Base-by-base conservation (phyloP, 2,329 filamentous ascomycete genomes). In the Botrytis squamosa region DNA sequence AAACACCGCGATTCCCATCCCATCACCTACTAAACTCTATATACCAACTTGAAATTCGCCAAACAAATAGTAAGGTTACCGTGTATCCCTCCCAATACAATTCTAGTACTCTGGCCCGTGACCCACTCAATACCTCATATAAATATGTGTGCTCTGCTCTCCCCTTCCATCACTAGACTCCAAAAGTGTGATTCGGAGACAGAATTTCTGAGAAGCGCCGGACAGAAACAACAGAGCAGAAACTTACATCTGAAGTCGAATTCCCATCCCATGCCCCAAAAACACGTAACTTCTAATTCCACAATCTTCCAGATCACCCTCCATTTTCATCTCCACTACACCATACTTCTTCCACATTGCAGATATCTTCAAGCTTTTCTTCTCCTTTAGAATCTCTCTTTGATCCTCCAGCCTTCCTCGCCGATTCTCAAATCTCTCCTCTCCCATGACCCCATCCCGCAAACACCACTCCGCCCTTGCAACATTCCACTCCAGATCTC, bases 181-280 rank as follows among this genome's bases (percentile, higher is more conserved):
- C 49, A 3, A 52, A 52, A n/a, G 12, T 4, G 46, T 25, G 10
- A 52, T n/a, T 14, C 49, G 0, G 22, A 52, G 25, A 52, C 22
- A 5, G 25, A n/a, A 12, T n/a, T 25, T n/a, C 49, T 2, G 4
- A n/a, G 10, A n/a, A 6, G 10, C 6, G 10, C 25, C 49, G 14
- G 25, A 52, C 10, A 14, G 10, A n/a, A 14, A 52, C 1, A n/a
- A 16, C n/a, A n/a, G 49, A 52, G 25, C 6, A 7, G 49, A 5
- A 52, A 7, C 49, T n/a, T 0, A n/a, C 4, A n/a, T 52, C 3
- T n/a, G 12, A 52, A 52, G 4, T n/a, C 5, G 0, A 1, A n/a
- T 6, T 6, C 7, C 4, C 49, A 6, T n/a, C 10, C 10, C 0
- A 14, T 6, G 22, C 5, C 1, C 46, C 2, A 14, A 6, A 14